phyloP scores from a whole-genome alignment of 1,139 yeast genomes.

The Hansenula lynferdii region DNA sequence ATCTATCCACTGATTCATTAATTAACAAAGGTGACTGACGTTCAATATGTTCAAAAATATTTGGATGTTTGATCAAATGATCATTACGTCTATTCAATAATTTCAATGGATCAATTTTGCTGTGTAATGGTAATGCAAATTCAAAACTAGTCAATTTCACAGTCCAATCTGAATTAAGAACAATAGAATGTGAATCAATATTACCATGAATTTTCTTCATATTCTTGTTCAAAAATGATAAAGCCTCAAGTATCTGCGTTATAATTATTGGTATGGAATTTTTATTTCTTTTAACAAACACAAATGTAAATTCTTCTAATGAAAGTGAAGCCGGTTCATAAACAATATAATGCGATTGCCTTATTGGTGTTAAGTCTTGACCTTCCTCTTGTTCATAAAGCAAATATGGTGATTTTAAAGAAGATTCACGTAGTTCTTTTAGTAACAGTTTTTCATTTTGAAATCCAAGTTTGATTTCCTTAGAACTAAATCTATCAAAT shows the following conservation, averaged over 20 bases:
- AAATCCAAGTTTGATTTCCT: background rate
- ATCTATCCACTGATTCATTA: constrained; percentile 9
- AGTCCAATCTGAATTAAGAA: constrained; percentile 8
- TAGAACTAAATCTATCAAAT: background rate
- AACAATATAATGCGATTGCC: background rate
- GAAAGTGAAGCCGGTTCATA: background rate
- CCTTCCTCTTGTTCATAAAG: background rate
- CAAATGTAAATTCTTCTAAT: constrained; percentile 1
- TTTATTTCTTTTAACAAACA: background rate
- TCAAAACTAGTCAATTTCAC: constrained; percentile 9
- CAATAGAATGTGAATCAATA: constrained; percentile 5
- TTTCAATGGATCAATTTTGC: background rate
- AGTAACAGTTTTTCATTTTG: background rate
- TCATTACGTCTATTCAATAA: constrained; percentile 5
- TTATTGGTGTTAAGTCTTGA: background rate
- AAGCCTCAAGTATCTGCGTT: constrained; percentile 8
- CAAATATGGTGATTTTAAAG: background rate
- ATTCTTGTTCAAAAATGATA: constrained; percentile 1
- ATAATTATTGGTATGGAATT: background rate
- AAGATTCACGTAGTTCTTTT: background rate
- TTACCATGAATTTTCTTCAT: constrained; percentile 11
- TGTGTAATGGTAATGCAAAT: constrained; percentile 1
- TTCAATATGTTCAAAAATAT: constrained; percentile 3
- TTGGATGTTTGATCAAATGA: constrained; percentile 8
- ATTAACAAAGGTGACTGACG: background rate